Conservation (phyloP, 768 basidiomycete species). For the Floccularia luteovirens region DNA sequence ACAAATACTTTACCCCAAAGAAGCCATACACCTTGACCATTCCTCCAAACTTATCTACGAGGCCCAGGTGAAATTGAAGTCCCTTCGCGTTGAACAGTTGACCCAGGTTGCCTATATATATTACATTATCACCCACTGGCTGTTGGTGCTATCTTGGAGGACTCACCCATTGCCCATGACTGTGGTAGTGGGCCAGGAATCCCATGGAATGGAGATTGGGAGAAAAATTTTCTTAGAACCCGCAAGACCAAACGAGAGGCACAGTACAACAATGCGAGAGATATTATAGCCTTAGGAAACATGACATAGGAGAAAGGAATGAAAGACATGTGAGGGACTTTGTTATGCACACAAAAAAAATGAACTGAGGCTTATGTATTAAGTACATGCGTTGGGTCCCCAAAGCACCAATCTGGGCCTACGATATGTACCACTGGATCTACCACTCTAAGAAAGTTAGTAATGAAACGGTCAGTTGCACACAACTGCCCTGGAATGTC, state of each 20-base stretch:
- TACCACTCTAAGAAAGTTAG: too few species aligned
- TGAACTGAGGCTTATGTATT: too few species aligned
- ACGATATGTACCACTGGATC: too few species aligned
- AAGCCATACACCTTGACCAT: conserved; percentile 38
- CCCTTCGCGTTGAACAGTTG: conserved; percentile 37
- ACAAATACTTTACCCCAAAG: conserved; percentile 27
- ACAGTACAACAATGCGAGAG: conserved; percentile 2
- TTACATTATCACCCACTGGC: neutral
- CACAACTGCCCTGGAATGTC: too few species aligned
- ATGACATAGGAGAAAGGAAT: neutral
- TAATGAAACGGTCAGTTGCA: too few species aligned
- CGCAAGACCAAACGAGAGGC: conserved; percentile 6
- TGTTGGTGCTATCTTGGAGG: neutral
- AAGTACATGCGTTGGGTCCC: too few species aligned
- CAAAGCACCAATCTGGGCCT: too few species aligned
- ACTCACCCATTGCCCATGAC: conserved; percentile 26
- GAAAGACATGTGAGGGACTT: neutral
- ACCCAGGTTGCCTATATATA: conserved; percentile 26
- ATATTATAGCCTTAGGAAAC: conserved; percentile 1
- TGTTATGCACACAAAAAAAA: neutral
- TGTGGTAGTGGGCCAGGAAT: conserved; percentile 24
- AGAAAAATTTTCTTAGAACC: conserved; percentile 3
- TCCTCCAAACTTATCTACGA: conserved; percentile 31
- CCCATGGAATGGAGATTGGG: conserved; percentile 13
- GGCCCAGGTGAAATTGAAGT: conserved; percentile 28